Base-by-base conservation (phyloP, 169 alveolate genomes). In the Plasmodium ovale region DNA sequence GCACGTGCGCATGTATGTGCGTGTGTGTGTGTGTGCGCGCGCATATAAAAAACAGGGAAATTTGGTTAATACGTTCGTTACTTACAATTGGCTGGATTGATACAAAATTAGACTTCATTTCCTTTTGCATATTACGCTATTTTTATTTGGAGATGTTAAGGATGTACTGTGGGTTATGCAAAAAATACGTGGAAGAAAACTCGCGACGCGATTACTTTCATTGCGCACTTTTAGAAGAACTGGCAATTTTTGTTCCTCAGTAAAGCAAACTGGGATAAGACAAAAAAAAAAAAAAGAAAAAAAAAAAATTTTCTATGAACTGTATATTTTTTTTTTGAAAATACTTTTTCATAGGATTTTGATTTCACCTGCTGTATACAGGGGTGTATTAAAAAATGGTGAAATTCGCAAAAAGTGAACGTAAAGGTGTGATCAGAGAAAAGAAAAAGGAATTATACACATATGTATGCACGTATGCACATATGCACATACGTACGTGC, bases 321-420 rank as follows among this genome's bases (percentile, higher is more conserved):
- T 31, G 71, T 72, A 31, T 71, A 53, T 53, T 54, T 31, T 72
- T 72, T 72, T 72, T 72, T 72, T 72, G n/a, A 42, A 69, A 47
- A 56, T 14, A 35, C 25, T 35, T 35, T 47, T 69, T 25, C 31
- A 16, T 29, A 65, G 12, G n/a, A 19, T 35, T 14, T 31, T 51
- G 35, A 4, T 35, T 27, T 47, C 33, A 35, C 60, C 35, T 69
- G 35, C 47, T 69, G 79, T 53, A 31, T 65, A 37, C 25, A 49
- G 82, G 23, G 49, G 29, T 69, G 49, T 65, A 54, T 54, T 35
- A 27, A 65, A n/a, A n/a, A n/a, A n/a, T n/a, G n/a, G n/a, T n/a
- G n/a, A n/a, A n/a, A n/a, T n/a, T n/a, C n/a, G n/a, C n/a, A n/a
- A n/a, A n/a, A n/a, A n/a, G n/a, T n/a, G n/a, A n/a, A n/a, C n/a